Conservation (phyloP, 306 rosid species). For the Albizia julibrissin region DNA sequence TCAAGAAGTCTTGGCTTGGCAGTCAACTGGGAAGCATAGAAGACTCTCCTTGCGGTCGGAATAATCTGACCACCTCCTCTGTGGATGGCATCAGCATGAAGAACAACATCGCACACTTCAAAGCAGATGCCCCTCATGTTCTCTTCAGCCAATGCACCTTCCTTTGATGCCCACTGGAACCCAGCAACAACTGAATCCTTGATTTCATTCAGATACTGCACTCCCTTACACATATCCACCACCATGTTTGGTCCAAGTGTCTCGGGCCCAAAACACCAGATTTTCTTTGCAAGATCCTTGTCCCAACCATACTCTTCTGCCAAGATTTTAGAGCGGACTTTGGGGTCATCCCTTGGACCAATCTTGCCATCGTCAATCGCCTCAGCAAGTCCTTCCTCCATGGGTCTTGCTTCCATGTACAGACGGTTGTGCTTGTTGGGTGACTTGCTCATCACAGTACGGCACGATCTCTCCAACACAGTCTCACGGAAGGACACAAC, state of each 20-base stretch:
- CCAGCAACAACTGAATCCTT: conserved; percentile 90
- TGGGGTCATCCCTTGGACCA: conserved; percentile 88
- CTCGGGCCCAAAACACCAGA: conserved; percentile 94
- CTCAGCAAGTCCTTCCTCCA: conserved; percentile 76
- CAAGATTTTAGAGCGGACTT: conserved; percentile 59
- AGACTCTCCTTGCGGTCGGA: conserved; percentile 82
- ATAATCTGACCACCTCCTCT: conserved; percentile 90
- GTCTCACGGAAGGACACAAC: conserved; percentile 96
- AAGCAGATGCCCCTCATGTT: conserved; percentile 82
- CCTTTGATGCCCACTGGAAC: conserved; percentile 88
- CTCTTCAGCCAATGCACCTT: conserved; percentile 81
- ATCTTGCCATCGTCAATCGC: conserved; percentile 81
- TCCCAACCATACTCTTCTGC: conserved; percentile 79
- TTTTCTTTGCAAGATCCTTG: conserved; percentile 85
- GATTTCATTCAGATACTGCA: conserved; percentile 78
- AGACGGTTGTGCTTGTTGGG: conserved; percentile 93
- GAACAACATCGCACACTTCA: conserved; percentile 81
- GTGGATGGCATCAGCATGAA: conserved; percentile 81
- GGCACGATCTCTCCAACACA: conserved; percentile 73
- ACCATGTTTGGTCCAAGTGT: conserved; percentile 88
- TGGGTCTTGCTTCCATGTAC: conserved; percentile 73
- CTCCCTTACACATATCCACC: conserved; percentile 93
- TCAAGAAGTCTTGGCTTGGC: conserved; percentile 87
- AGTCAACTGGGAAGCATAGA: conserved; percentile 73
- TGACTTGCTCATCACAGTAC: conserved; percentile 93